A percentile compares a stretch with the other conserved stretches of the same genome.
Evolutionary conservation across 345 rosid genomes (phyloP).

Genomic region (Rhodomyrtus tomentosa): DNA sequence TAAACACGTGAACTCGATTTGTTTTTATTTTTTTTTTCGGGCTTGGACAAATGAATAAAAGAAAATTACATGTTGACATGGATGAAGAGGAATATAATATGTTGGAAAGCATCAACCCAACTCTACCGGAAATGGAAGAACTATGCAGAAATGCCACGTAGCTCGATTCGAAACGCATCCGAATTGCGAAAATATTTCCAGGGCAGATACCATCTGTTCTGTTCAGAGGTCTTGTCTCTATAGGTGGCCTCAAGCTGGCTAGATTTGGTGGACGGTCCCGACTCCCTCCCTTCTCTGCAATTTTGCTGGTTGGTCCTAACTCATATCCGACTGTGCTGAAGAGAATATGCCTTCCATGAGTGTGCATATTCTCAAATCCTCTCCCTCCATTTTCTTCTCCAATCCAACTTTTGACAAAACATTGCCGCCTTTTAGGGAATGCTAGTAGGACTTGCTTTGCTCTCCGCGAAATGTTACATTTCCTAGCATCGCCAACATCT

Average conservation of each 20-base stretch:
- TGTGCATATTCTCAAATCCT: not conserved
- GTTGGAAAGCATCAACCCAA: not conserved
- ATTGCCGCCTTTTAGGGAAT: not conserved
- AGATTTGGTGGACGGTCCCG: not conserved
- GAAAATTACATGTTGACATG: not conserved
- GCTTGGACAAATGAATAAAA: not conserved
- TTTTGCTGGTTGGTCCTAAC: not conserved
- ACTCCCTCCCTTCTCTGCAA: not conserved
- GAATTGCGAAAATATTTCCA: not conserved
- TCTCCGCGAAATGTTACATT: not conserved
- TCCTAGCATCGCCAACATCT: not conserved
- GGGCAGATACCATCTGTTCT: not conserved
- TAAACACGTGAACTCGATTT: not conserved
- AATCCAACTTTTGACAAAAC: not conserved
- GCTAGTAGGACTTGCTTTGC: not conserved
- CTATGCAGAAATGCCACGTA: not conserved
- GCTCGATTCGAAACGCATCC: not conserved
- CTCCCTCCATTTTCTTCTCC: not conserved
- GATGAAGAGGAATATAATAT: not conserved
- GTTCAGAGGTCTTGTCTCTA: not conserved
- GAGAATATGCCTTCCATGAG: not conserved
- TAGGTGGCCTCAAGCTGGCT: not conserved
- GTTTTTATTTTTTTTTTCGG: no score
- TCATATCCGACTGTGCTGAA: no score
- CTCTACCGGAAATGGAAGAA: not conserved